Evolutionary conservation across 2,329 filamentous ascomycete species (phyloP), one percentile per base, ranked within the genome.

Genomic region (Aspergillus amoenus): DNA sequence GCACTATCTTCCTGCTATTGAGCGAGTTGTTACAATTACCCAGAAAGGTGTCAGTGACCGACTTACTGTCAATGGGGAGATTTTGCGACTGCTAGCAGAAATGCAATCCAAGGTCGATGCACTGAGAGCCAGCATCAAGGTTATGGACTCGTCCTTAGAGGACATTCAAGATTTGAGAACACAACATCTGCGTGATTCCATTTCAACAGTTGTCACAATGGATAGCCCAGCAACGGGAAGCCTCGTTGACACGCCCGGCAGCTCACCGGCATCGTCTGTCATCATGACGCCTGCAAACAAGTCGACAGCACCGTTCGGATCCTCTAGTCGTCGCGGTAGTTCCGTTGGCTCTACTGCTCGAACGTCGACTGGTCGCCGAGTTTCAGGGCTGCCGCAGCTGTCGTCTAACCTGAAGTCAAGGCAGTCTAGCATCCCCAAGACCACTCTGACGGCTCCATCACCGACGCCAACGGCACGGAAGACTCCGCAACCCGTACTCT

Each of bases 1-100:
- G 58, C 93, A 97, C 72, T 99, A 97, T 68, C 89, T 92, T 1
- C 91, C 93, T 9, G 93, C 94, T 2, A 95, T 99, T 70, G 91
- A 94, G 70, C 85, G 93, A 42, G 91, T 99, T 7, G 78, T 97
- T 17, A 87, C 88, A 40, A 95, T 97, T 70, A 97, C 97, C 50
- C 91, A 97, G 66, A 93, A 91, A 70, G 94, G 94, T n/a, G 89
- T 97, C 68, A 90, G 90, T 70, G 92, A 97, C 69, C 86, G 94
- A n/a, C 80, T 97, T 49, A 97, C 94, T 0, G 91, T 97, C 55
- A 97, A 99, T 69, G 94, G 94, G 44, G 94, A 97, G 75, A 94
- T 97, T 61, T 76, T 97, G 27, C 86, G 92, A 44, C 80, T 97
- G 32, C 88, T 96, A 67, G 84, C 86, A 6, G 93, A 97, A 66